These are phyloP conservation scores for Diaporthe humulicola DNA, from an alignment of 2,329 filamentous ascomycete genomes.

Conservation along the genomic window DNA sequence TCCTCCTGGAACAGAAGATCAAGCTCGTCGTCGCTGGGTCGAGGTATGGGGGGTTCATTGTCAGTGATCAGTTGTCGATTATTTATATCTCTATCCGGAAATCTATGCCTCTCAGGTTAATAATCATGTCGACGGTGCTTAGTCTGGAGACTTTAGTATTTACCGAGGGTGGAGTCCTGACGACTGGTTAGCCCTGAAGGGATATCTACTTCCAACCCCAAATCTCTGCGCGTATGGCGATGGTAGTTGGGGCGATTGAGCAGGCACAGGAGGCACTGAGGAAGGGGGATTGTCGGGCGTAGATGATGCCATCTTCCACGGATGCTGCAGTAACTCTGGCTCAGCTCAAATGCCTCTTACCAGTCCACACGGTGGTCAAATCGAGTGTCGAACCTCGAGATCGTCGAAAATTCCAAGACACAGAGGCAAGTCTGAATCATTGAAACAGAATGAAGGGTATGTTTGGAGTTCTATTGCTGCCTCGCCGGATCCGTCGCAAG, in stretches of 20 bases:
- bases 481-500: conserved; percentile 12
- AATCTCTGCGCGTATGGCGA: background rate
- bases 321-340: background rate
- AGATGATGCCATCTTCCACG: background rate
- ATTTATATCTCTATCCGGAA: background rate
- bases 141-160: background rate
- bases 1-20: conserved; percentile 20
- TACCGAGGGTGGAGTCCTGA: conserved; percentile 20
- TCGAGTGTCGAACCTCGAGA: background rate
- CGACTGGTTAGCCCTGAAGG: background rate
- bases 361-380: too few relatives aligned
- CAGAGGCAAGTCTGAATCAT: background rate
- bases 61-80: background rate
- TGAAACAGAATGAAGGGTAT: background rate
- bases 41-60: background rate
- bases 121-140: too few relatives aligned
- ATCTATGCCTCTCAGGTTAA: background rate
- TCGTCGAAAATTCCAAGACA: background rate
- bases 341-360: background rate
- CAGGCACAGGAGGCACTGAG: background rate
- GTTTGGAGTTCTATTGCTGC: background rate
- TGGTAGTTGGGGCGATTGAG: background rate
- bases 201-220: background rate
- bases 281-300: background rate
- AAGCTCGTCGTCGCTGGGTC: background rate